A percentile compares a stretch with the other conserved stretches of the same genome.
These are phyloP conservation scores for Trametes sp. DNA, from an alignment of 1,284 basidiomycete genomes.

Conservation along the genomic window DNA sequence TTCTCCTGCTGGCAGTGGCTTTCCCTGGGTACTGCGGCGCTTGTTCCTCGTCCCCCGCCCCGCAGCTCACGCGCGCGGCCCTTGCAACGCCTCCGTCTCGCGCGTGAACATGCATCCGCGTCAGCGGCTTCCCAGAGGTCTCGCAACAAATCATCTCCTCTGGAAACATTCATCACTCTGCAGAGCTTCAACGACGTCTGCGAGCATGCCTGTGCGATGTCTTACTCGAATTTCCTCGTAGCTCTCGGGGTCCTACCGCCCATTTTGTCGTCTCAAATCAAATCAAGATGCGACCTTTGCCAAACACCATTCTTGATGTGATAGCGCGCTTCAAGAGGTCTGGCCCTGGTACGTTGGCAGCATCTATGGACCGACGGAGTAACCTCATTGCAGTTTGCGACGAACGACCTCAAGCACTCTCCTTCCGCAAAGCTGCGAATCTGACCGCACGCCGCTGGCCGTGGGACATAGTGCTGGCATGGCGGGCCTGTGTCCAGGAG, in stretches of 20 bases:
- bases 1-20: neutral
- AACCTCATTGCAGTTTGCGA: no score
- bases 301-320: no score
- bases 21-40: constrained; percentile 6
- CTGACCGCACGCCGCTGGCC: no score
- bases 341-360: no score
- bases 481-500: no score
- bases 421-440: no score
- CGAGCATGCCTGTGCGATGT: neutral
- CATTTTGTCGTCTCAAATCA: neutral
- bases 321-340: no score
- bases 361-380: no score
- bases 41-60: neutral
- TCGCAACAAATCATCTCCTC: neutral
- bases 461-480: no score
- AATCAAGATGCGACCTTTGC: no score
- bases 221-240: neutral
- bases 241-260: neutral
- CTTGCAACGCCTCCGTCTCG: neutral
- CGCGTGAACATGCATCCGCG: constrained; percentile 10
- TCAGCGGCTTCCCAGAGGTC: constrained; percentile 6
- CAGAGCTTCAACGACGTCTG: no score
- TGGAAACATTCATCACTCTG: neutral
- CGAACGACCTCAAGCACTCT: no score
- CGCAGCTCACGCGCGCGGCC: neutral